Evolutionary conservation across 306 rosid genomes (phyloP).

Genomic region (Acacia acuminata): DNA sequence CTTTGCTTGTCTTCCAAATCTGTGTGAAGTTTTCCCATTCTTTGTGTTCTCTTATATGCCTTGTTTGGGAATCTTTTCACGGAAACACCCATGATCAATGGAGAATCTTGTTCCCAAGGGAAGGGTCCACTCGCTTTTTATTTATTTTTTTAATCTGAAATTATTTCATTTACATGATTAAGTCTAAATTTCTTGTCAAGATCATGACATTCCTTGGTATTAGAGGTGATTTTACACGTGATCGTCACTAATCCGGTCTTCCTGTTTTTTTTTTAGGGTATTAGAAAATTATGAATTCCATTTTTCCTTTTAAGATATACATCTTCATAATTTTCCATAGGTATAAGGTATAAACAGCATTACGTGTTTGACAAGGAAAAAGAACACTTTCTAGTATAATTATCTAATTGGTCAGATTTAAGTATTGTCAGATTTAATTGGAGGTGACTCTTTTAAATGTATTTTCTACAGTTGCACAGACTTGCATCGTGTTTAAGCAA

Average conservation of each 20-base stretch:
- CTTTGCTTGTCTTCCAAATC: neutral
- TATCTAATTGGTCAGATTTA: too few relatives aligned
- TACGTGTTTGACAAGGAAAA: neutral
- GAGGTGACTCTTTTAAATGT: too few relatives aligned
- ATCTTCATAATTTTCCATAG: neutral
- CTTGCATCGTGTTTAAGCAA: too few relatives aligned
- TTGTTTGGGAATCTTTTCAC: slow-evolving; percentile 28
- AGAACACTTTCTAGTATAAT: too few relatives aligned
- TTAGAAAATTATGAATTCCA: too few relatives aligned
- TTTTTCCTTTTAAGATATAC: neutral
- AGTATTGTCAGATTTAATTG: too few relatives aligned
- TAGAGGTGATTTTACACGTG: neutral
- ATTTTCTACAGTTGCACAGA: too few relatives aligned
- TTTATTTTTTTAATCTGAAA: neutral
- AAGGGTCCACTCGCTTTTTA: neutral
- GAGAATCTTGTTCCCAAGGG: neutral
- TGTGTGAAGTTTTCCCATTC: neutral
- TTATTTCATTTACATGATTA: neutral
- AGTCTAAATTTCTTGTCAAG: neutral
- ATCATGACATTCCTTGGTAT: neutral
- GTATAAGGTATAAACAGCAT: neutral
- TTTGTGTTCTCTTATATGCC: neutral
- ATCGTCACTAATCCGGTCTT: neutral
- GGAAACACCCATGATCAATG: slow-evolving; percentile 9
- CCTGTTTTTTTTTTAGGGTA: neutral